Conservation (phyloP, 2,329 filamentous ascomycete species). For the Pezicula neosporulosa region DNA sequence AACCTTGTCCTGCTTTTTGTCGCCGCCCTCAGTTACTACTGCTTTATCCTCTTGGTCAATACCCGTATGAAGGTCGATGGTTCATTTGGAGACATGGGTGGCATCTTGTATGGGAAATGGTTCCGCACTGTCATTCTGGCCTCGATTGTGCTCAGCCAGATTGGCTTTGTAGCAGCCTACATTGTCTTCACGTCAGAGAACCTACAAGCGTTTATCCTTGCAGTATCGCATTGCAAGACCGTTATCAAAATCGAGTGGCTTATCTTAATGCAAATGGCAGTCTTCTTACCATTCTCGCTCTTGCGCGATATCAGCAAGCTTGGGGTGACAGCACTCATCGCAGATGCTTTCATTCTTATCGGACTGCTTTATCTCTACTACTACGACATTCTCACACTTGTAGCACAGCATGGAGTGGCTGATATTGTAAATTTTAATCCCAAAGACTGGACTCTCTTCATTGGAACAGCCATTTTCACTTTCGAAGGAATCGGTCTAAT, state of each 20-base stretch:
- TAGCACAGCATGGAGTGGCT: slow-evolving; percentile 65
- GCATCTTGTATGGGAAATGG: slow-evolving; percentile 84
- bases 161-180: slow-evolving; percentile 92
- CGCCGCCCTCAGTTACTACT: slow-evolving; percentile 89
- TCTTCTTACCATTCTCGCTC: slow-evolving; percentile 91
- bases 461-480: slow-evolving; percentile 97
- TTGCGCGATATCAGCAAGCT: slow-evolving; percentile 97
- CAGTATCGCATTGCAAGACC: slow-evolving; percentile 83
- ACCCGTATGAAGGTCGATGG: slow-evolving; percentile 82
- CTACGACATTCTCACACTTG: slow-evolving; percentile 85
- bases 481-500: slow-evolving; percentile 97
- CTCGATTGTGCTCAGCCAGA: slow-evolving; percentile 92
- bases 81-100: slow-evolving; percentile 98
- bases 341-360: slow-evolving; percentile 90
- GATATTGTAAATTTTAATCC: slow-evolving; percentile 91
- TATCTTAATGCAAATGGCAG: slow-evolving; percentile 90
- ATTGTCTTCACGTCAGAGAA: slow-evolving; percentile 98
- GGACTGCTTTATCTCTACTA: slow-evolving; percentile 94
- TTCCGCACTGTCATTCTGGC: slow-evolving; percentile 84
- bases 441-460: slow-evolving; percentile 93
- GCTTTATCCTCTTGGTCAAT: slow-evolving; percentile 89
- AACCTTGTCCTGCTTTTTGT: slow-evolving; percentile 86
- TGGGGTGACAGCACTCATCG: slow-evolving; percentile 88
- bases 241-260: slow-evolving; percentile 84
- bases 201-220: slow-evolving; percentile 88